These are phyloP conservation scores for Myochromella boudieri DNA, from an alignment of 768 basidiomycete species.

Conservation along the genomic window DNA sequence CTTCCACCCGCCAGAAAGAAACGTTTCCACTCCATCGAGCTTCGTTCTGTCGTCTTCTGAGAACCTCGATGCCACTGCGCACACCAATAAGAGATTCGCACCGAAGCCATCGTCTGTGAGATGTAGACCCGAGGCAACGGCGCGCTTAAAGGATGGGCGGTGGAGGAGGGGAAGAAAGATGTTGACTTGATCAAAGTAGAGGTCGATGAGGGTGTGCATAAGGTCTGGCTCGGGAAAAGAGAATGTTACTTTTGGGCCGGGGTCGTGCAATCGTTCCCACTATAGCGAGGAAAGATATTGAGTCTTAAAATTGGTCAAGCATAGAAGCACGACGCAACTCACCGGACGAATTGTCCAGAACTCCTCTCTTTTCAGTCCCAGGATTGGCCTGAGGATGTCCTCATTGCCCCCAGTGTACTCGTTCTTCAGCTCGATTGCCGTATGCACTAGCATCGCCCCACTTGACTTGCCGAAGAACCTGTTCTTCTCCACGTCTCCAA, in stretches of 20 bases:
- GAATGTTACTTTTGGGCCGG: conserved; percentile 25
- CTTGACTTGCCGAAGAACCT: conserved; percentile 59
- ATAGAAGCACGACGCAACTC: conserved; percentile 11
- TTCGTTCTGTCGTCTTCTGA: conserved; percentile 58
- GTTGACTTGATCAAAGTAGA: conserved; percentile 65
- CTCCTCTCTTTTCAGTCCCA: conserved; percentile 27
- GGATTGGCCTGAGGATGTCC: conserved; percentile 10
- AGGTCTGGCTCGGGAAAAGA: conserved; percentile 55
- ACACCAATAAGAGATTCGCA: conserved; percentile 63
- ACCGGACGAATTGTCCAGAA: conserved; percentile 40
- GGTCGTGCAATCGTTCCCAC: conserved; percentile 35
- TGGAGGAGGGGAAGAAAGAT: conserved; percentile 70
- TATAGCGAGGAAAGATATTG: conserved; percentile 12
- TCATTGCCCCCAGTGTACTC: conserved; percentile 46
- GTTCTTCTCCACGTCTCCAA: conserved; percentile 36
- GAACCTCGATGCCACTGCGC: conserved; percentile 64
- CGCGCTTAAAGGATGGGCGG: conserved; percentile 61
- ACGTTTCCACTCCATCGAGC: conserved; percentile 33
- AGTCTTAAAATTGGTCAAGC: neutral
- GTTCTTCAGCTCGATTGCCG: conserved; percentile 59
- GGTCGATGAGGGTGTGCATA: conserved; percentile 48
- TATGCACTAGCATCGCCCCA: conserved; percentile 51
- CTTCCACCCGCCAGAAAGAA: conserved; percentile 59
- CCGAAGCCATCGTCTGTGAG: conserved; percentile 52
- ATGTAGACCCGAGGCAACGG: conserved; percentile 49